These are phyloP conservation scores for Dactylorhiza incarnata DNA, from an alignment of 106 monocot genomes.

Conservation along the genomic window DNA sequence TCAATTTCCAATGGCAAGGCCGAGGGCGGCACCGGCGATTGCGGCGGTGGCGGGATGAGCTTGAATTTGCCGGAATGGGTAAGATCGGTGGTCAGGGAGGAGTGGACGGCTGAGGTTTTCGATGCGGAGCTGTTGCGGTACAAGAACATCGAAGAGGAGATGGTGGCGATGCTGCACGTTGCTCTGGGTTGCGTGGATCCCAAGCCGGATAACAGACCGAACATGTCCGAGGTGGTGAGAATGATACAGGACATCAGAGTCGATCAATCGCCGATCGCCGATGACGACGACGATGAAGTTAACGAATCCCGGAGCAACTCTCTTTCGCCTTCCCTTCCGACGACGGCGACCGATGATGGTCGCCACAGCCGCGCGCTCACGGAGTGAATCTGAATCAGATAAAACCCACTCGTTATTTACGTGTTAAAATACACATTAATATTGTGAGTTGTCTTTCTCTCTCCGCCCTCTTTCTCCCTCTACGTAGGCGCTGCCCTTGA, in stretches of 20 bases:
- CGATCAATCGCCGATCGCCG: conserved; percentile 28
- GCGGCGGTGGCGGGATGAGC: neutral
- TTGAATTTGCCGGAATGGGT: conserved; percentile 39
- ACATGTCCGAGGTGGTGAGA: conserved; percentile 43
- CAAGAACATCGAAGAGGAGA: conserved; percentile 53
- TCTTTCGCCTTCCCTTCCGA: conserved; percentile 4
- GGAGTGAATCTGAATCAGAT: neutral
- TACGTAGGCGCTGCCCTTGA: too few species aligned
- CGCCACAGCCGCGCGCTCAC: conserved; percentile 15
- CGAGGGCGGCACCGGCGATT: too few species aligned
- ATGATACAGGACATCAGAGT: conserved; percentile 40
- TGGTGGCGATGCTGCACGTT: conserved; percentile 54
- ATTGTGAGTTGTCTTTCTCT: too few species aligned
- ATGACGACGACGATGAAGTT: conserved; percentile 10
- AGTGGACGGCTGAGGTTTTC: conserved; percentile 55
- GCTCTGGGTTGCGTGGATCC: conserved; percentile 36
- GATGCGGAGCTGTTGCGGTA: conserved; percentile 45
- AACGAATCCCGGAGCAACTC: neutral
- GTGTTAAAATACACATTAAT: too few species aligned
- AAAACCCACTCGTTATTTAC: too few species aligned
- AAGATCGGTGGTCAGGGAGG: conserved; percentile 42
- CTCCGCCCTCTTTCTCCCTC: too few species aligned
- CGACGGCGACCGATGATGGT: conserved; percentile 24
- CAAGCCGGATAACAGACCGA: conserved; percentile 34
- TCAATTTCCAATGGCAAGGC: too few species aligned